These are phyloP conservation scores for Plantago major DNA, from an alignment of 257 asterid species.

Conservation along the genomic window DNA sequence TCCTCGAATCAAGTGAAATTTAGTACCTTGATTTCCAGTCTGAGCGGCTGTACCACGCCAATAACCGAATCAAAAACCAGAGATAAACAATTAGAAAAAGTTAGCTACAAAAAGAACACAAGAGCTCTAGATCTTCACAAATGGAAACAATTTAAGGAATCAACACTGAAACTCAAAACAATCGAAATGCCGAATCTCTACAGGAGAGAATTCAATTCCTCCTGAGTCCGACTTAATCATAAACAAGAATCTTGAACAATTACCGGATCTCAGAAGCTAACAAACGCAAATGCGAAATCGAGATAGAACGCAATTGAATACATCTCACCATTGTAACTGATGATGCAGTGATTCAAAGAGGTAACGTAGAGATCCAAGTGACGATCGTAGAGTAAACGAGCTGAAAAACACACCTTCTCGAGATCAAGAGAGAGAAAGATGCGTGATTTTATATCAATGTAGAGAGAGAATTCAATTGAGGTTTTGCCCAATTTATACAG, in stretches of 20 bases:
- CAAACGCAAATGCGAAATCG: neutral
- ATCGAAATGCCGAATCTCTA: slow-evolving; percentile 21
- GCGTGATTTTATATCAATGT: slow-evolving; percentile 2
- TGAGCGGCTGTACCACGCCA: slow-evolving; percentile 46
- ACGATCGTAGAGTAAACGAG: too few species aligned
- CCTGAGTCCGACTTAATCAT: slow-evolving; percentile 5
- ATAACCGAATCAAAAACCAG: slow-evolving; percentile 11
- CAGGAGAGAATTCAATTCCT: slow-evolving; percentile 18
- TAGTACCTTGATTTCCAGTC: slow-evolving; percentile 57
- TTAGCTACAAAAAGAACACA: neutral
- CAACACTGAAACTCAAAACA: slow-evolving; percentile 19
- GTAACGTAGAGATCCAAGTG: slow-evolving; percentile 32
- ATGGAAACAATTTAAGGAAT: slow-evolving; percentile 16
- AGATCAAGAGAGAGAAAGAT: slow-evolving; percentile 36
- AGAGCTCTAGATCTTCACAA: slow-evolving; percentile 30
- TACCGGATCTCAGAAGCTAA: slow-evolving; percentile 35
- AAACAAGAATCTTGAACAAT: slow-evolving; percentile 8
- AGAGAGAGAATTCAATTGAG: neutral
- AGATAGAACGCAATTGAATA: slow-evolving; percentile 13
- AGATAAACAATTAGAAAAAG: slow-evolving; percentile 24
- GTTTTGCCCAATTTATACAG: neutral
- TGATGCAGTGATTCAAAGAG: slow-evolving; percentile 25
- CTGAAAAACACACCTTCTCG: slow-evolving; percentile 20
- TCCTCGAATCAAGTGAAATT: slow-evolving; percentile 7
- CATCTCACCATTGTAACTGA: slow-evolving; percentile 45